Conservation (phyloP, 129 eudicot genomes). For the Apium graveolens region DNA sequence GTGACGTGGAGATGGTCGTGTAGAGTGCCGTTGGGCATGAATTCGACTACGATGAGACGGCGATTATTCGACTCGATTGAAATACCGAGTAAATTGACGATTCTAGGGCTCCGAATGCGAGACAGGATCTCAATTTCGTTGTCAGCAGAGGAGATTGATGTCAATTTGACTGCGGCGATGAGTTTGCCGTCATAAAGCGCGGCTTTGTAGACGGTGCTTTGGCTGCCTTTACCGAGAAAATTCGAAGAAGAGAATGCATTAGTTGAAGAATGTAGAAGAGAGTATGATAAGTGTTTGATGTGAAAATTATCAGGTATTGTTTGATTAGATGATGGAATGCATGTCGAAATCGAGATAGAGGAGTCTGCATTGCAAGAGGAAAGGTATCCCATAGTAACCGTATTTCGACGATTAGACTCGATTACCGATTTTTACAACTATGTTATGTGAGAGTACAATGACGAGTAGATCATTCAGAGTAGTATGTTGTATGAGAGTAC, state of each 20-base stretch:
- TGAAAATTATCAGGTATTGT: conserved; percentile 12
- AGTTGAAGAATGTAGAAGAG: conserved; percentile 62
- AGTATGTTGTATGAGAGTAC: background rate
- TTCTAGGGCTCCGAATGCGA: conserved; percentile 46
- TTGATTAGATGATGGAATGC: conserved; percentile 35
- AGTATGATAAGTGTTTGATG: conserved; percentile 35
- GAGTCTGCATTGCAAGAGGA: conserved; percentile 66
- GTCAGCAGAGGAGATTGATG: conserved; percentile 42
- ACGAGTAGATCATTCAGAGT: background rate
- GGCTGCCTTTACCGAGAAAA: conserved; percentile 84
- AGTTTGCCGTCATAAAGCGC: conserved; percentile 26
- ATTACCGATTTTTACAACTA: background rate
- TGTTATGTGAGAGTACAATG: background rate
- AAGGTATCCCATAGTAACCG: conserved; percentile 50
- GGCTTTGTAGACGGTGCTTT: conserved; percentile 66
- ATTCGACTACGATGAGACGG: conserved; percentile 57
- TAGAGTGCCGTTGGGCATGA: conserved; percentile 82
- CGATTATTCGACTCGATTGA: conserved; percentile 27
- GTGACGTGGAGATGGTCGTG: conserved; percentile 48
- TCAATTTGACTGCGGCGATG: conserved; percentile 56
- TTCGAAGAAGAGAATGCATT: conserved; percentile 41
- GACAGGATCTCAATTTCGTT: conserved; percentile 80
- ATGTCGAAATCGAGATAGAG: conserved; percentile 59
- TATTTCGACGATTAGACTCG: background rate
- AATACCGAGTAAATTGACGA: conserved; percentile 71